Base-by-base conservation (phyloP, 2,329 filamentous ascomycete species). In the Ophiosphaerella herpotricha region DNA sequence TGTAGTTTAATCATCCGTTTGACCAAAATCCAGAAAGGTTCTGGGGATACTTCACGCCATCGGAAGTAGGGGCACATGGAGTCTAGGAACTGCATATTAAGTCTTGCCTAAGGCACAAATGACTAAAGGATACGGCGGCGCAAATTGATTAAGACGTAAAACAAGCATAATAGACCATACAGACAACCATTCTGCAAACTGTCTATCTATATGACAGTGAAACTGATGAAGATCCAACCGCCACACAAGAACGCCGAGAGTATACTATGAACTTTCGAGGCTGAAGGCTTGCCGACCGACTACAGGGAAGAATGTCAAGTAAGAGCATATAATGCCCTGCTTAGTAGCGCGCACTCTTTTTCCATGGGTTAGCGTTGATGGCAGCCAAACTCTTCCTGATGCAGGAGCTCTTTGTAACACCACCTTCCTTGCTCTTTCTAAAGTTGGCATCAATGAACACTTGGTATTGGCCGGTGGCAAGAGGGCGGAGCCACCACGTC, bases 381-480 rank as follows among this genome's bases (percentile, higher is more conserved):
- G 58, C 58, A 16, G 57, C 55, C 32, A 64, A 36, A 38, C 21
- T 46, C 23, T 29, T 46, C 39, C 34, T 36, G 18, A 33, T 29
- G 39, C 52, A 57, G 2, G 38, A 3, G 7, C 55, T 51, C 46
- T 58, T 58, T 33, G 35, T 31, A 16, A 59, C 48, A 47, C 56
- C 63, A 33, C 60, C 55, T 32, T 59, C 48, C 24, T 39, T 41
- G 5, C 36, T 35, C 31, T 23, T 31, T 1, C 58, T 51, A 32
- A 61, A 67, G 47, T 68, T 68, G 12, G 43, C 44, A 39, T 50
- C 46, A 55, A 67, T 57, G 50, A 61, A 69, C 21, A 70, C 54
- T 45, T 68, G 57, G 57, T 56, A 69, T 37, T 67, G 58, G 18
- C 60, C 58, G 14, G 63, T 67, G 26, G 36, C 39, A 8, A 59